phyloP scores from a whole-genome alignment of 139 green algal species.

The Protoeuglena noctilucae region DNA sequence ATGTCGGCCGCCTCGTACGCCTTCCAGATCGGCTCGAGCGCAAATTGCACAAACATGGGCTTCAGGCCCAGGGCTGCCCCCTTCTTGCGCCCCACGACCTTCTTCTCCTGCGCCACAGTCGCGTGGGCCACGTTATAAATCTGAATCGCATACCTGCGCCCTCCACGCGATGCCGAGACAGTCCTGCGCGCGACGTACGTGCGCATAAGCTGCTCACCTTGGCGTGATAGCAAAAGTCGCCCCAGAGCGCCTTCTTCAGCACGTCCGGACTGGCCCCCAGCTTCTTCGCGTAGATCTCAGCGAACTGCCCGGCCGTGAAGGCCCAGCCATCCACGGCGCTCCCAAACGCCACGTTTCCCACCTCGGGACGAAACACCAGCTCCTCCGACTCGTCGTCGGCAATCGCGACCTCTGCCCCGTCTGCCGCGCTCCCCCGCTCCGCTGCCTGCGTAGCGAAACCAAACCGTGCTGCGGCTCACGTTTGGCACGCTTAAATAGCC shows the following conservation, averaged over 20 bases:
- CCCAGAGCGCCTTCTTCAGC: conserved; percentile 62
- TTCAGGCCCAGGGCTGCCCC: conserved; percentile 28
- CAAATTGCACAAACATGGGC: conserved; percentile 88
- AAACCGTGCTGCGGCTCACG: too few species aligned
- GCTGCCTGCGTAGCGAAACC: too few species aligned
- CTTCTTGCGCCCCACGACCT: conserved; percentile 63
- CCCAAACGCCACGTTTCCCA: conserved; percentile 89
- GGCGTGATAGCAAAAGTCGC: conserved; percentile 60
- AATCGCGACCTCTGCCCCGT: too few species aligned
- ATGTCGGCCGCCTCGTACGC: conserved; percentile 6
- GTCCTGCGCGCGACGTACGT: conserved; percentile 71
- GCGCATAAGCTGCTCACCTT: conserved; percentile 90
- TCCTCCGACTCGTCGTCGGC: conserved; percentile 50
- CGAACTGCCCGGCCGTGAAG: conserved; percentile 74
- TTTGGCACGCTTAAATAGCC: too few species aligned
- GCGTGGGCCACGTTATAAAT: too few species aligned
- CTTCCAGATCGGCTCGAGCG: conserved; percentile 62
- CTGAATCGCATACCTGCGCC: too few species aligned
- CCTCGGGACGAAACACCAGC: conserved; percentile 32
- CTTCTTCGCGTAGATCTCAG: conserved; percentile 73
- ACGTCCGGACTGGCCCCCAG: conserved; percentile 47
- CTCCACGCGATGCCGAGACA: too few species aligned
- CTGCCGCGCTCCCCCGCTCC: too few species aligned
- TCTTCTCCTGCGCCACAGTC: too few species aligned
- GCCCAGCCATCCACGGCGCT: conserved; percentile 86